Evolutionary conservation across 768 basidiomycete species (phyloP).

Genomic region (Pisolithus tinctorius): DNA sequence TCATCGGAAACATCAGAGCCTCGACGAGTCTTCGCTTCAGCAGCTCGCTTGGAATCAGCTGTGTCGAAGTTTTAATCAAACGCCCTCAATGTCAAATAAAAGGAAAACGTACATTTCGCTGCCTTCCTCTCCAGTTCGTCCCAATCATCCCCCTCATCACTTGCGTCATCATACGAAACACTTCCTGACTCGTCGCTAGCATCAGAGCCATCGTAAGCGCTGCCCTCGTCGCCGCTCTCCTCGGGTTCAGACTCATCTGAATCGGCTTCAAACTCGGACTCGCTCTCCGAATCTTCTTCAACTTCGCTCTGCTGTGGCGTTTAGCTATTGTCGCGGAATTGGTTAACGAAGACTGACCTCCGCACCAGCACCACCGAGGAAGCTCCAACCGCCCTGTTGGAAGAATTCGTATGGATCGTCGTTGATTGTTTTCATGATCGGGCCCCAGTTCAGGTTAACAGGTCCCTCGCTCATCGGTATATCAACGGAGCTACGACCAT

Average conservation of each 20-base stretch:
- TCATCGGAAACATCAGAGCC: conserved; percentile 51
- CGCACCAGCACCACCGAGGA: conserved; percentile 64
- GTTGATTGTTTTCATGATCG: conserved; percentile 98
- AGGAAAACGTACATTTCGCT: conserved; percentile 56
- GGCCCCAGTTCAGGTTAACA: conserved; percentile 96
- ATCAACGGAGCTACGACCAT: conserved; percentile 74
- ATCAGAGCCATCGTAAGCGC: conserved; percentile 47
- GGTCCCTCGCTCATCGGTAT: conserved; percentile 93
- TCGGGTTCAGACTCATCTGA: conserved; percentile 36
- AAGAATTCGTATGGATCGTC: conserved; percentile 95
- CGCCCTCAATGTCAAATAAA: neutral
- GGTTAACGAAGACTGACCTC: conserved; percentile 43
- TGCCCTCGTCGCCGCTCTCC: conserved; percentile 45
- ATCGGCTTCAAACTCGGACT: conserved; percentile 60
- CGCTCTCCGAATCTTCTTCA: conserved; percentile 58
- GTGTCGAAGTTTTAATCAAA: neutral
- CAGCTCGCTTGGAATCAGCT: conserved; percentile 47
- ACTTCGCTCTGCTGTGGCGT: conserved; percentile 43
- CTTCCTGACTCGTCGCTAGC: conserved; percentile 54
- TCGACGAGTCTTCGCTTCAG: conserved; percentile 31
- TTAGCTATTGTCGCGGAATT: conserved; percentile 26
- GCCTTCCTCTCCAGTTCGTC: conserved; percentile 91
- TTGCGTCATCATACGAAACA: conserved; percentile 56
- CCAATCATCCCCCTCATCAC: conserved; percentile 89
- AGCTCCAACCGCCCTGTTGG: conserved; percentile 96